These are phyloP conservation scores for Inonotus hispidus DNA, from an alignment of 1,284 basidiomycete species.

Conservation along the genomic window DNA sequence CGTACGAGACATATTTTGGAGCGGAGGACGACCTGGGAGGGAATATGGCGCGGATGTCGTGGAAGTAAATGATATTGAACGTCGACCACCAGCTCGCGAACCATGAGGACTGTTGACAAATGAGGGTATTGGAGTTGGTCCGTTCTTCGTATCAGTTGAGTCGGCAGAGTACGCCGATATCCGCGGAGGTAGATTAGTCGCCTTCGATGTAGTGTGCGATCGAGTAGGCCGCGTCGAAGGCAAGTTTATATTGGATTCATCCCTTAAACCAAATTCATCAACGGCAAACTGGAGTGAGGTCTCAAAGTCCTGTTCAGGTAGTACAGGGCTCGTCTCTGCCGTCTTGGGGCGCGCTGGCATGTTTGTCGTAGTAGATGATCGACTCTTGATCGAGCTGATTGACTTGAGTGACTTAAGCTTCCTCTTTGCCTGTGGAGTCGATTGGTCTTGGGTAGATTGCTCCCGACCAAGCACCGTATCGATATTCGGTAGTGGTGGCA, in stretches of 20 bases:
- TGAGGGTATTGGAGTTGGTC: background rate
- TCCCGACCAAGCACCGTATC: constrained; percentile 4
- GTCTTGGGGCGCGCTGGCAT: constrained; percentile 14
- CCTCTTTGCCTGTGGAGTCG: constrained; percentile 37
- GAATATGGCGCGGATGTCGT: constrained; percentile 25
- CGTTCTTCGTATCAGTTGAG: background rate
- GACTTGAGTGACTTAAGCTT: constrained; percentile 69
- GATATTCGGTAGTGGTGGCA: constrained; percentile 13
- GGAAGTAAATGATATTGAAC: constrained; percentile 60
- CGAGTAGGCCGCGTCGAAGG: background rate
- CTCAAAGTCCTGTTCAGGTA: constrained; percentile 38
- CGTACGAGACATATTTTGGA: constrained; percentile 13
- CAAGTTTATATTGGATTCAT: background rate
- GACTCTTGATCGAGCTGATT: constrained; percentile 70
- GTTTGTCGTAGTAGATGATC: constrained; percentile 30
- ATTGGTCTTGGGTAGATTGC: constrained; percentile 34
- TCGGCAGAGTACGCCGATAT: constrained; percentile 10
- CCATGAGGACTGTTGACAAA: constrained; percentile 18
- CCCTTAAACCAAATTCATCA: background rate
- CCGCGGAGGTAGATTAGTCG: background rate
- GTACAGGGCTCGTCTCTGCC: constrained; percentile 31
- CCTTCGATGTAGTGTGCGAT: background rate
- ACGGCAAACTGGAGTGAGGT: constrained; percentile 10
- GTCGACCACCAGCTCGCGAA: constrained; percentile 41
- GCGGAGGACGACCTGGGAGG: constrained; percentile 10